Base-by-base conservation (phyloP, 148 eudicot species). In the Rhododendron ovatum region DNA sequence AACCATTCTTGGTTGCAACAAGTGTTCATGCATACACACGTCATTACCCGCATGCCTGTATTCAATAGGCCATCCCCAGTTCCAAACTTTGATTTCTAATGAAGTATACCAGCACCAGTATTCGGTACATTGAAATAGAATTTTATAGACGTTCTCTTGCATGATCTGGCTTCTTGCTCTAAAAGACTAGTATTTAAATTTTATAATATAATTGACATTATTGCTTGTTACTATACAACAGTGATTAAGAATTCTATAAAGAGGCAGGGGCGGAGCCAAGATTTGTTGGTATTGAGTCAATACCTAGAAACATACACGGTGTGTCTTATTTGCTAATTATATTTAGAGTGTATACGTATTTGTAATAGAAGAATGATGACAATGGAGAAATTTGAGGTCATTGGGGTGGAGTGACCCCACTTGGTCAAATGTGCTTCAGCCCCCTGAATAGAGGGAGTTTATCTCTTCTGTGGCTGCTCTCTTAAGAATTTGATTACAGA, bases 121-220 rank as follows among this genome's bases (percentile, higher is more conserved):
- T 14, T 14, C 5, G 12, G 35, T 73, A 73, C 2, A 73, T 30
- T 73, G 20, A 33, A 33, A 33, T 33, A 1, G 5, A 71, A 28
- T 26, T 28, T 67, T 11, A 24, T 67, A n/a, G 30, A n/a, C 35
- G 2, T 28, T 26, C 75, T 26, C 37, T 69, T 69, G 35, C 37
- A 26, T 59, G 22, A 59, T 69, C 75, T 28, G 75, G 75, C 75
- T 69, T n/a, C 75, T 69, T 69, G 75, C 75, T 69, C 75, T 69
- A 26, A 69, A 69, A 28, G 75, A 69, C 14, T 7, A 28, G 75
- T 28, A n/a, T 11, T 2, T 65, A 53, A 4, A 18, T 17, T 55
- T 47, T 55, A 26, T 15, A 12, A 17, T 69, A 28, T n/a, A 26
- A 69, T 26, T 69, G 39, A 33, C 77, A 28, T 73, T 73, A 12